Evolutionary conservation across 768 basidiomycete species (phyloP), one percentile per base, ranked within the genome.

Genomic region (Mrakia hoshinonis): DNA sequence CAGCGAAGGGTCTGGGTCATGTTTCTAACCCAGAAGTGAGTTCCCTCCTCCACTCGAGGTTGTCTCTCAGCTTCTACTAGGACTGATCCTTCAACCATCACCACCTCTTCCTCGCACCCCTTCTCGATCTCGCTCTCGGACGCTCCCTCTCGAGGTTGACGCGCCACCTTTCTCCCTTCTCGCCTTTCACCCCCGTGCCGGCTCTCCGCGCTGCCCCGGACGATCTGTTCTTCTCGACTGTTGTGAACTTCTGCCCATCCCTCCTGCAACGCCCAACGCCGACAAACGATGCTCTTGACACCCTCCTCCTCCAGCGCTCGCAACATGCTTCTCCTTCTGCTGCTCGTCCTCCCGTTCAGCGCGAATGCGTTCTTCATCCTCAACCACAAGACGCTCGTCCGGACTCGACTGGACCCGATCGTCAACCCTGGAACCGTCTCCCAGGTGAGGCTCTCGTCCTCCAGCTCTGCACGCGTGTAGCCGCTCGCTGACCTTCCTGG

Each of bases 341-440:
- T 64, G 26, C 43, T 63, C 24, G 22, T 47, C n/a, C 46, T 64
- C 24, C 43, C 46, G 24, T 47, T 47, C 6, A 47, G 43, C 5
- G 52, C 67, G 51, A 38, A 55, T 4, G 67, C 68, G 12, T 69
- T 26, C 69, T 70, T 63, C 26, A 70, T 70, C 24, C 69, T 70
- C 38, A 24, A 26, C n/a, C 69, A 70, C 38, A n/a, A 31, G 1
- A 60, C 36, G 36, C 51, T 54, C 49, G 48, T 61, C 15, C 26
- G 61, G 22, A 69, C 73, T 4, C 60, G 77, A 4, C 67, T 74
- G 29, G 77, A 77, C 54, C 73, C 77, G 3, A 75, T 76, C 68
- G 65, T 76, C 48, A 36, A 29, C 1, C 76, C 76, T 4, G 75
- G 75, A 18, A 52, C 11, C 3, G 68, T 77, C 22, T 67, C 74